Evolutionary conservation across 2,329 filamentous ascomycete genomes (phyloP), one percentile per base, ranked within the genome.

Genomic region (Pestalotiopsis sp.): DNA sequence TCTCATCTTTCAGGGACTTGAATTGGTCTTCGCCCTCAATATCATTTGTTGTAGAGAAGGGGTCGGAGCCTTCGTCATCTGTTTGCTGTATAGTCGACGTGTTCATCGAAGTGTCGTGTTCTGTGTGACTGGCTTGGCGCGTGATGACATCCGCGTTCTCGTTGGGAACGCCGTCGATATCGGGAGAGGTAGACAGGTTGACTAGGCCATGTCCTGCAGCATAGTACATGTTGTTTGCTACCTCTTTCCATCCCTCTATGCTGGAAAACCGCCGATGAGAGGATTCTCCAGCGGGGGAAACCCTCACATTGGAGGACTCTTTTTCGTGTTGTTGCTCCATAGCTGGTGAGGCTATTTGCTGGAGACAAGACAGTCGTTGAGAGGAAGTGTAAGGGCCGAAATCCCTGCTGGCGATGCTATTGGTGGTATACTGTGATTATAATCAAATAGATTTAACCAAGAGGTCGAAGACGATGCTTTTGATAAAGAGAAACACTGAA

Each of bases 191-290:
- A 1, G 45, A 52, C 14, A 63, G 12, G 60, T 39, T 63, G 36
- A 63, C 38, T 31, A 63, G 41, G 14, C 60, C 60, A 2, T 63
- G 60, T 39, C 60, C 60, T 25, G 60, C 31, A n/a, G 31, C 31
- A 36, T 63, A 63, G 17, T 63, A 63, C 14, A 63, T 13, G 23
- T 63, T 63, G 31, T 63, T 39, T 25, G 60, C 60, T 63, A 63
- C 60, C 27, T 63, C 31, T n/a, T 31, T 25, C 60, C 60, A 63
- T n/a, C 60, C 60, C n/a, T 63, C 60, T 9, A 63, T 63, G 31
- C 27, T 63, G 31, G 60, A 27, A 14, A 63, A 63, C 14, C 60
- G 60, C 38, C 60, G 60, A 11, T 12, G 23, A 9, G 14, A 12
- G 13, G 17, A 4, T 1, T 31, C 11, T 63, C 27, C 31, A 36